Evolutionary conservation across 2,329 filamentous ascomycete species (phyloP).

Genomic region (Cryphonectria nitschkei): DNA sequence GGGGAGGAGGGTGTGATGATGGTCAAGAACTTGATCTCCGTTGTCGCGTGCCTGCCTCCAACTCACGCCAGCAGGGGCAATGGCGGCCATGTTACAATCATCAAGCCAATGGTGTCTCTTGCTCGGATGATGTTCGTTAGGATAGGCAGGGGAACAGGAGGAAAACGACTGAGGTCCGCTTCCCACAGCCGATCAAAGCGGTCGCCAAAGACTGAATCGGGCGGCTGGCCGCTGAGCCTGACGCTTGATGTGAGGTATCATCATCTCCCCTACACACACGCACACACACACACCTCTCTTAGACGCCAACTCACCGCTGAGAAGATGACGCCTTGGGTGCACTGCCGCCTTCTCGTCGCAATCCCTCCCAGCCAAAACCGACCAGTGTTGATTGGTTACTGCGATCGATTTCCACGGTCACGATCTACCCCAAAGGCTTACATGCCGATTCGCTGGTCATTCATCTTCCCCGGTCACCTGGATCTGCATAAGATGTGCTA

Average conservation of each 20-base stretch:
- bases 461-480: constrained; percentile 16
- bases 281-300: not conserved
- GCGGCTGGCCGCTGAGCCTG: not conserved
- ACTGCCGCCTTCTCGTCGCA: not conserved
- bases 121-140: not conserved
- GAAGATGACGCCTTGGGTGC: constrained; percentile 1
- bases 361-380: not conserved
- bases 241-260: constrained; percentile 1
- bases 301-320: constrained; percentile 4
- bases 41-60: constrained; percentile 14
- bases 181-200: not conserved
- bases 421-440: constrained; percentile 1
- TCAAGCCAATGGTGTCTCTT: constrained; percentile 12
- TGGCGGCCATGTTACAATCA: not conserved
- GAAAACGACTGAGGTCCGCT: constrained; percentile 3
- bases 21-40: constrained; percentile 13
- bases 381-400: constrained; percentile 6
- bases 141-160: not conserved
- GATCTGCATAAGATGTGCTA: constrained; percentile 15
- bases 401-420: constrained; percentile 2
- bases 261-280: not conserved
- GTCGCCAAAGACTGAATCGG: not conserved
- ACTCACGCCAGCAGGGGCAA: constrained; percentile 9
- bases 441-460: constrained; percentile 19
- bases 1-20: not conserved